Conservation (phyloP, 805 yeast genomes). For the Millerozyma acaciae region DNA sequence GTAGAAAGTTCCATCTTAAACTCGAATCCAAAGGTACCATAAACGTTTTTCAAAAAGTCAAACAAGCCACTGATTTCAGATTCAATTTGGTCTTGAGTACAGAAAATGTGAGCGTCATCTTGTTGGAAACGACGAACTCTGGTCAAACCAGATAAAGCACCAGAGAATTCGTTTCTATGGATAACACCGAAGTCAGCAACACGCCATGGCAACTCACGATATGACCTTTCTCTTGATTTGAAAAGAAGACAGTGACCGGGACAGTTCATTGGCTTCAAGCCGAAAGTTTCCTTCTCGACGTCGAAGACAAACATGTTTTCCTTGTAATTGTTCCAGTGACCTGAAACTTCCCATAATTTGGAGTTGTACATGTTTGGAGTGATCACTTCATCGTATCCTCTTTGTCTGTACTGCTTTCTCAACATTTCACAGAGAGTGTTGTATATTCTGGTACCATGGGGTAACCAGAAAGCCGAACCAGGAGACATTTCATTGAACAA, state of each 20-base stretch:
- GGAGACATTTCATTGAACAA: constrained; percentile 96
- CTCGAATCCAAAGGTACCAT: constrained; percentile 90
- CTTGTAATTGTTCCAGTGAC: constrained; percentile 97
- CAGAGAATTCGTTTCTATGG: constrained; percentile 94
- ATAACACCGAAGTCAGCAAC: constrained; percentile 97
- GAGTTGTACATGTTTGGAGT: constrained; percentile 99
- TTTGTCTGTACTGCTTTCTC: constrained; percentile 79
- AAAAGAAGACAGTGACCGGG: constrained; percentile 93
- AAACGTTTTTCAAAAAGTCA: constrained; percentile 78
- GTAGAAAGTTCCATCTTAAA: constrained; percentile 97
- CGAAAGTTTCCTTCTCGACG: constrained; percentile 92
- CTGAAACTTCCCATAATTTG: constrained; percentile 97
- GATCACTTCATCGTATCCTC: constrained; percentile 97
- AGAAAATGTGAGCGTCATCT: constrained; percentile 98
- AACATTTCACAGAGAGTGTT: constrained; percentile 77
- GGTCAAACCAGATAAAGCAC: constrained; percentile 87
- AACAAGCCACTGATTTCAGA: constrained; percentile 78
- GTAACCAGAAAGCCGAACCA: constrained; percentile 97
- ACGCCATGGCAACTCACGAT: constrained; percentile 97
- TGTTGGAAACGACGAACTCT: constrained; percentile 99
- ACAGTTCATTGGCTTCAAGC: constrained; percentile 92
- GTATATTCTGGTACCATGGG: constrained; percentile 98
- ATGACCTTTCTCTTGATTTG: constrained; percentile 89
- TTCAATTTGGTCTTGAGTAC: constrained; percentile 87
- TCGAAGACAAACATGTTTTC: constrained; percentile 97